Conservation (phyloP, 2,329 filamentous ascomycete species). For the Cercospora beticola region DNA sequence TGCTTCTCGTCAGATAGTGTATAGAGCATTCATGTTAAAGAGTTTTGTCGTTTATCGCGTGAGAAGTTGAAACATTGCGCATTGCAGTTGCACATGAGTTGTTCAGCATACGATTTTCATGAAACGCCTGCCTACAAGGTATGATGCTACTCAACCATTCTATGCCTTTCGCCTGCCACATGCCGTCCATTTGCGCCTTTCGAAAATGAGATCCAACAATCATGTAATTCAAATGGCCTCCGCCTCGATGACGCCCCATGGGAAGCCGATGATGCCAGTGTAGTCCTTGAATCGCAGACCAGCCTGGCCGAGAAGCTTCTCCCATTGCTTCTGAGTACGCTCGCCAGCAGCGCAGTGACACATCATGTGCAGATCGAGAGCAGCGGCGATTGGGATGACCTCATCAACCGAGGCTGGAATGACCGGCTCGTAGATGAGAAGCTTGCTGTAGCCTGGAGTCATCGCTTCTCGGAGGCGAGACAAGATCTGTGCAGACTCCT, state of each 20-base stretch:
- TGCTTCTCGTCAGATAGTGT: too few species aligned
- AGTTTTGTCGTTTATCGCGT: too few species aligned
- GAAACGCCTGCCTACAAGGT: background rate
- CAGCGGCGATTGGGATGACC: constrained; percentile 5
- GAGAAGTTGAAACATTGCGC: too few species aligned
- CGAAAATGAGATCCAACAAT: background rate
- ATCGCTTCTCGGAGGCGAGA: constrained; percentile 25
- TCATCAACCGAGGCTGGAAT: constrained; percentile 20
- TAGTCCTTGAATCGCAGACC: background rate
- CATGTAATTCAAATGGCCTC: background rate
- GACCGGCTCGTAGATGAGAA: constrained; percentile 30
- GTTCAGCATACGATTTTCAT: background rate
- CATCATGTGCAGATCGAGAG: constrained; percentile 48
- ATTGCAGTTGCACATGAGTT: background rate
- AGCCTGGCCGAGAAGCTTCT: background rate
- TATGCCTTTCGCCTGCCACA: background rate
- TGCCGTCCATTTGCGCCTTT: background rate
- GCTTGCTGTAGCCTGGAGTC: constrained; percentile 27
- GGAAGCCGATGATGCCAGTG: background rate
- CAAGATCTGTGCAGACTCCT: constrained; percentile 22
- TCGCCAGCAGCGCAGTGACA: background rate
- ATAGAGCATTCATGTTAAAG: too few species aligned
- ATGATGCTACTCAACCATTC: background rate
- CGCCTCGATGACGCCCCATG: background rate
- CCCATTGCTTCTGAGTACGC: background rate